These are phyloP conservation scores for Fusarium circinatum DNA, from an alignment of 2,329 filamentous ascomycete genomes.

Conservation along the genomic window DNA sequence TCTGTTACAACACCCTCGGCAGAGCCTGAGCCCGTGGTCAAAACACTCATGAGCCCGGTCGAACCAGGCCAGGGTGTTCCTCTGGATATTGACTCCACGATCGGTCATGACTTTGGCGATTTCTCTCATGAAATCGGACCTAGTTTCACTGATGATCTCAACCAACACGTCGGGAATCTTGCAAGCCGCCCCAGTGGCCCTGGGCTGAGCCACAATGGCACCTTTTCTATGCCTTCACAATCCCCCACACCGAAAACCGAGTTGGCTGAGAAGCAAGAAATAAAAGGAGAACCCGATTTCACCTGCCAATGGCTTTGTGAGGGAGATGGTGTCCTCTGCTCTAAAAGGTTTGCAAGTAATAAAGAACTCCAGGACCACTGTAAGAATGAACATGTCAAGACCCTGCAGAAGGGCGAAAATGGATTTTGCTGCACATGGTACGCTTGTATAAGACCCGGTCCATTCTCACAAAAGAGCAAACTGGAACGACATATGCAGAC, in stretches of 20 bases:
- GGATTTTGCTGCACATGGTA: constrained; percentile 68
- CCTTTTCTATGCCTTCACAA: constrained; percentile 4
- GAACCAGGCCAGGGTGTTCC: constrained; percentile 15
- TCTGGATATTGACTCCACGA: constrained; percentile 22
- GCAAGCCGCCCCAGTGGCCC: neutral
- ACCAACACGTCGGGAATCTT: constrained; percentile 15
- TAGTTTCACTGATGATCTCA: constrained; percentile 13
- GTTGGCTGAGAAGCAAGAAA: constrained; percentile 19
- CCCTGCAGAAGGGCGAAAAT: constrained; percentile 54
- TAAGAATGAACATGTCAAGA: constrained; percentile 60
- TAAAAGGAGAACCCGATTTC: constrained; percentile 41
- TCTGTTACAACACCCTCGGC: constrained; percentile 46
- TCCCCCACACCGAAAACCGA: constrained; percentile 24
- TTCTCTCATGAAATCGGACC: constrained; percentile 18
- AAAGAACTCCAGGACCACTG: constrained; percentile 67
- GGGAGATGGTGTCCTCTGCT: constrained; percentile 44
- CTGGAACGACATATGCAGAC: constrained; percentile 72
- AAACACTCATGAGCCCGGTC: constrained; percentile 27
- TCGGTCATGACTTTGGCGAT: constrained; percentile 13
- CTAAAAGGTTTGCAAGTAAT: constrained; percentile 53
- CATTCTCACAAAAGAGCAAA: constrained; percentile 70
- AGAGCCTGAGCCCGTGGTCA: constrained; percentile 38
- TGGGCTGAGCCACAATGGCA: neutral
- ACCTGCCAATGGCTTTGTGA: constrained; percentile 49
- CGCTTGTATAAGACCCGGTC: constrained; percentile 62